These are phyloP conservation scores for Nectriaceae sp. DNA, from an alignment of 2,329 filamentous ascomycete genomes.

Conservation along the genomic window DNA sequence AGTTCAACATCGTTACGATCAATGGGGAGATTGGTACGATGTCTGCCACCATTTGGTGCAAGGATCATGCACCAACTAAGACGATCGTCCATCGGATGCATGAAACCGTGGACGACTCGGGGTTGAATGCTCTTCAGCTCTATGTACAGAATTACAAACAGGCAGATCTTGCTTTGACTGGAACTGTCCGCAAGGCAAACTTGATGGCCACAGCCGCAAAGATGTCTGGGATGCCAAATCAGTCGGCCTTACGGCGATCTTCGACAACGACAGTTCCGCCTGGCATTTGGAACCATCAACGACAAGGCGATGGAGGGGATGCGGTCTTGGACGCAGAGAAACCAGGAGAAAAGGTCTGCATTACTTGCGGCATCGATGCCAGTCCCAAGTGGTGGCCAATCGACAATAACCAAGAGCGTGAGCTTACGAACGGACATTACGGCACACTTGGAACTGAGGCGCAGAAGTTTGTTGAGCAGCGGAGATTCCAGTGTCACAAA, in stretches of 20 bases:
- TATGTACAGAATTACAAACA: constrained; percentile 93
- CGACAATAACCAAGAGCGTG: constrained; percentile 52
- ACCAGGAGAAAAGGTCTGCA: constrained; percentile 57
- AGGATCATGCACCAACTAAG: constrained; percentile 77
- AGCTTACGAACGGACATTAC: constrained; percentile 53
- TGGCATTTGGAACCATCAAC: constrained; percentile 17
- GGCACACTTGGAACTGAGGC: constrained; percentile 56
- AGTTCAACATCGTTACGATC: constrained; percentile 76
- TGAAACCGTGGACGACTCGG: constrained; percentile 70
- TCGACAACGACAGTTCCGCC: constrained; percentile 51
- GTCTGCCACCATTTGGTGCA: constrained; percentile 88
- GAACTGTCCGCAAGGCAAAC: constrained; percentile 90
- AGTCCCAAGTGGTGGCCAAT: constrained; percentile 75
- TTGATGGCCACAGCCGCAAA: constrained; percentile 68
- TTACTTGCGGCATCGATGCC: constrained; percentile 67
- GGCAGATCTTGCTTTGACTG: constrained; percentile 85
- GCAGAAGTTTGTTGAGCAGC: constrained; percentile 59
- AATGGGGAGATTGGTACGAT: constrained; percentile 81
- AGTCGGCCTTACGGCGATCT: constrained; percentile 49
- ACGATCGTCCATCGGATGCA: constrained; percentile 76
- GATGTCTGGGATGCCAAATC: constrained; percentile 38
- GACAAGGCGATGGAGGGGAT: constrained; percentile 30
- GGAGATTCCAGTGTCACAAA: constrained; percentile 74
- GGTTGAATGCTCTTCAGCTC: constrained; percentile 79
- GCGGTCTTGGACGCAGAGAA: constrained; percentile 32